These are phyloP conservation scores for Nissolia schottii DNA, from an alignment of 306 rosid genomes.

Conservation along the genomic window DNA sequence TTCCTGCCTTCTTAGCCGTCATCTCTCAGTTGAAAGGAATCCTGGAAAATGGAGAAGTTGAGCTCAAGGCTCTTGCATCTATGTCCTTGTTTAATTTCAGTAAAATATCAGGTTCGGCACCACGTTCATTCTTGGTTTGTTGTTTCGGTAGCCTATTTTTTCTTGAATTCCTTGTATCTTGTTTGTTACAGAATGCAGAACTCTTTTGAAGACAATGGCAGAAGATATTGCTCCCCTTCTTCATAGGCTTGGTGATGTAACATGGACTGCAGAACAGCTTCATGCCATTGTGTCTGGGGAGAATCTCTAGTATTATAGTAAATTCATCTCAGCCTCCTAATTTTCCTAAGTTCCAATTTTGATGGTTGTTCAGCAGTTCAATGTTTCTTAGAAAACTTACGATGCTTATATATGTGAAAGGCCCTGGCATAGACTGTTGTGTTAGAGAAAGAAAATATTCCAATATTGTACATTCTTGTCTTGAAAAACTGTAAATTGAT, in stretches of 20 bases:
- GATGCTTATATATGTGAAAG: neutral
- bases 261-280: slow-evolving; percentile 65
- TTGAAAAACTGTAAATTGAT: slow-evolving; percentile 4
- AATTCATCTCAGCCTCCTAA: neutral
- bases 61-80: slow-evolving; percentile 66
- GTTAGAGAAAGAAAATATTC: neutral
- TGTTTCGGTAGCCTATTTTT: too few relatives aligned
- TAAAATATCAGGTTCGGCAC: slow-evolving; percentile 63
- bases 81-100: slow-evolving; percentile 68
- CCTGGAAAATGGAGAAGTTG: slow-evolving; percentile 47
- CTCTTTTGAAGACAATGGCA: slow-evolving; percentile 52
- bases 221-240: slow-evolving; percentile 57
- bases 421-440: neutral
- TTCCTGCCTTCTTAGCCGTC: slow-evolving; percentile 46
- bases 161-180: slow-evolving; percentile 1
- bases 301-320: slow-evolving; percentile 26
- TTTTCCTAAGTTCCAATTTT: neutral
- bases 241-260: slow-evolving; percentile 44
- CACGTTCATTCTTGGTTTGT: neutral
- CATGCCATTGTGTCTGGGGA: slow-evolving; percentile 38
- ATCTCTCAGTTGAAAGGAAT: slow-evolving; percentile 43
- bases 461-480: slow-evolving; percentile 9
- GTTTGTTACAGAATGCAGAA: slow-evolving; percentile 51
- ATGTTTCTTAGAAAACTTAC: neutral
- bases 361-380: neutral